Evolutionary conservation across 2,329 filamentous ascomycete genomes (phyloP), one percentile per base, ranked within the genome.

Genomic region (Fonsecaea monophora): DNA sequence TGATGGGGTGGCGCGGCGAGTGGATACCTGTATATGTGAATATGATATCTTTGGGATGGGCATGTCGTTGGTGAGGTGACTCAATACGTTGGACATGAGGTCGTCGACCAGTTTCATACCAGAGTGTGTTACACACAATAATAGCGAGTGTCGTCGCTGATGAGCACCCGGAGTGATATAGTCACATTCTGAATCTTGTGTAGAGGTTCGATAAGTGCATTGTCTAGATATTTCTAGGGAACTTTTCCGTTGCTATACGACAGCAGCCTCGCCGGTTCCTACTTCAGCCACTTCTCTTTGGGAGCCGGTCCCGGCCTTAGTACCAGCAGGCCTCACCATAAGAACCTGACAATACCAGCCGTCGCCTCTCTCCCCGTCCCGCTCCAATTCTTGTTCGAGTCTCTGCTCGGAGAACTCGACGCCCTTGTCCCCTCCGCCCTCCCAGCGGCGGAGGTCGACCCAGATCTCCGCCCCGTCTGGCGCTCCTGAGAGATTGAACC

Each of bases 261-360:
- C 45, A 4, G 45, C 45, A 12, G 45, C 45, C 45, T 50, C 45
- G 2, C n/a, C 45, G 18, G 21, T 50, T 21, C 45, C 18, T 4
- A 50, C 10, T 1, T 25, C 45, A n/a, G 18, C 45, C 18, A 25
- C 45, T 50, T 50, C 45, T 21, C 30, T 50, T 5, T 25, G 18
- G 12, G 9, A 7, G 18, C 45, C 5, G 15, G 25, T 18, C 9
- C 25, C 34, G 25, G 25, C n/a, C 7, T 10, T 13, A 4, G 21
- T 40, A n/a, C 55, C 56, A 4, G 62, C 56, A 4, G 55, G 64
- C 59, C 58, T 57, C 3, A 68, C 58, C 66, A 68, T 65, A 15
- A 63, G 37, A 53, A 68, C 58, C 48, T 68, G 58, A 9, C 34
- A 53, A 54, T 68, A 68, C 66, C 66, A 68, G 6, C 58, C 62